These are phyloP conservation scores for Nicotiana rustica DNA, from an alignment of 305 asterid species.

Conservation along the genomic window DNA sequence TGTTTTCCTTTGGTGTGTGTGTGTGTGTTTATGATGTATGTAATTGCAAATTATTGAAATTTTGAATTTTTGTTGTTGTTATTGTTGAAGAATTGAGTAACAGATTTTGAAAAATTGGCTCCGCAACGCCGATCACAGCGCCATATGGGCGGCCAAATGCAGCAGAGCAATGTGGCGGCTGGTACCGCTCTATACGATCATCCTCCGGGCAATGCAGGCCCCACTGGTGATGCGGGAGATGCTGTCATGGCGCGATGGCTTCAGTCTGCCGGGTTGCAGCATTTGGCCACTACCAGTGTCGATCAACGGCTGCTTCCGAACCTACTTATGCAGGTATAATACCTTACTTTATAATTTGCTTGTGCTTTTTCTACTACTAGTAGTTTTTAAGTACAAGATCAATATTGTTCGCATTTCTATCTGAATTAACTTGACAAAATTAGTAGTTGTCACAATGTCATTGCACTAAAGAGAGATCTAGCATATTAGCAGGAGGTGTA, in stretches of 20 bases:
- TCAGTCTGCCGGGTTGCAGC: conserved; percentile 58
- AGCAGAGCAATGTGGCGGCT: conserved; percentile 87
- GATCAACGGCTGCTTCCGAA: conserved; percentile 39
- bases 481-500: not conserved
- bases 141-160: conserved; percentile 99
- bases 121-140: conserved; percentile 99
- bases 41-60: not conserved
- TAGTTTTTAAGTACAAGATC: not conserved
- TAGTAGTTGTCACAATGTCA: not conserved
- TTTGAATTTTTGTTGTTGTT: conserved; percentile 18
- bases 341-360: not conserved
- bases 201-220: conserved; percentile 68
- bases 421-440: conserved; percentile 3
- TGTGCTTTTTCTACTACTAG: not conserved
- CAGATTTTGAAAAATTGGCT: conserved; percentile 91
- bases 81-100: conserved; percentile 44
- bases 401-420: not conserved
- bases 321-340: conserved; percentile 51
- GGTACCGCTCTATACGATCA: conserved; percentile 91
- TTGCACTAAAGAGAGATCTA: not conserved
- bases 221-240: conserved; percentile 91
- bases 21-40: not conserved
- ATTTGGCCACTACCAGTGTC: conserved; percentile 44
- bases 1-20: not conserved
- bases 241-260: conserved; percentile 89